Base-by-base conservation (phyloP, 192 early-diverging fungal species). In the Entomortierella lignicola region DNA sequence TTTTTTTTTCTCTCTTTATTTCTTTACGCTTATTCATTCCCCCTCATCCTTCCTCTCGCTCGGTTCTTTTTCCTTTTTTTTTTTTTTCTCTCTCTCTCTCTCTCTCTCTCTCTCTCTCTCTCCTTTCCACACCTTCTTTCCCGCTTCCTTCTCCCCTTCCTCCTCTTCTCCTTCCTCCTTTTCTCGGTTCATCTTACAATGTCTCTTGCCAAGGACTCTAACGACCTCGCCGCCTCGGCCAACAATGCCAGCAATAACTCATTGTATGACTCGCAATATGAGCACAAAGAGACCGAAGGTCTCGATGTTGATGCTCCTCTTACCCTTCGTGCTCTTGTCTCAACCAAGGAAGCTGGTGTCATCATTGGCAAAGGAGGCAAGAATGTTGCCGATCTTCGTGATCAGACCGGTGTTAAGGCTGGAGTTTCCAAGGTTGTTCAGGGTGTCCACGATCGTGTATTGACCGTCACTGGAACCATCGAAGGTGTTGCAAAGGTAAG, bases 311-410 rank as follows among this genome's bases (percentile, higher is more conserved):
- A 53, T 31, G 70, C 84, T 53, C 87, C 84, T 69, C 79, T 96
- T 32, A 91, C 92, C 29, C 88, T 91, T 42, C 86, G 90, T 0
- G 74, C 90, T 10, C 44, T 91, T 17, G 86, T 91, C 4, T 80
- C 82, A 18, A 88, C 89, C 18, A 91, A 91, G 58, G 90, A 91
- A 37, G 94, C 94, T 31, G 94, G 94, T 64, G 91, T 95, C n/a
- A 92, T 95, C 61, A 95, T 95, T 63, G 94, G 94, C 41, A 92
- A 94, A 81, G 88, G 85, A 63, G 97, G 97, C 25, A 90, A 89
- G 65, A 95, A 94, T 79, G 93, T 99, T 21, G 90, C 88, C 48
- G 93, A 96, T 48, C 90, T 99, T 68, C 91, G 97, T 55, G 90
- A 93, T 51, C 83, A 82, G 47, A 91, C 92, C 66, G 92, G 93